Percentiles rank a stretch among this genome's conserved stretches.
These are phyloP conservation scores for Penicillium pulvis DNA, from an alignment of 495 filamentous ascomycete genomes.

Conservation along the genomic window DNA sequence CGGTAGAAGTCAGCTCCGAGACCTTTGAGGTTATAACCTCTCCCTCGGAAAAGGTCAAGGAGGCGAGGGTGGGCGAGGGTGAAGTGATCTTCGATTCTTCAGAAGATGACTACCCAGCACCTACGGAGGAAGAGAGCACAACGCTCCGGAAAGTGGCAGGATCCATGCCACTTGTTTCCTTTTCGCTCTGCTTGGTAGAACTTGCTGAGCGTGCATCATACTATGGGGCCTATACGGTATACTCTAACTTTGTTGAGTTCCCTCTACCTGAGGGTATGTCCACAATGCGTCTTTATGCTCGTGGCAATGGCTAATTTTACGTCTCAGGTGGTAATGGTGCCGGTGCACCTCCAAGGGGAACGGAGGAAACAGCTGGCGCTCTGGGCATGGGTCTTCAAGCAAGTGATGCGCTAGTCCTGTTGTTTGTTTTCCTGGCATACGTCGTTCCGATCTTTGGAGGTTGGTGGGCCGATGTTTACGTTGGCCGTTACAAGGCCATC, in stretches of 20 bases:
- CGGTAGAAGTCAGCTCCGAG: not conserved
- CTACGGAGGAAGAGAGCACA: conserved; percentile 57
- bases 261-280: conserved; percentile 47
- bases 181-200: conserved; percentile 59
- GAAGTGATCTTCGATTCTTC: not conserved
- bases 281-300: not conserved
- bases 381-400: conserved; percentile 59
- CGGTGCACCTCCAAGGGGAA: conserved; percentile 58
- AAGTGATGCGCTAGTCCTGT: conserved; percentile 59
- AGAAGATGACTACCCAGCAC: conserved; percentile 36
- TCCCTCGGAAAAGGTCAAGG: not conserved
- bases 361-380: conserved; percentile 58
- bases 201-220: conserved; percentile 63
- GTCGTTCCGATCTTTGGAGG: conserved; percentile 59
- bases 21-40: not conserved
- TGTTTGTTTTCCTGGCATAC: conserved; percentile 63
- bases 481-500: conserved; percentile 57
- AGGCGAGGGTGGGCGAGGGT: not conserved
- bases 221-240: conserved; percentile 57
- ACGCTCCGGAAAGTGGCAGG: conserved; percentile 61
- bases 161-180: conserved; percentile 47
- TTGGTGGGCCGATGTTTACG: conserved; percentile 59
- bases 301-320: not conserved
- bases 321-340: conserved; percentile 57
- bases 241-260: conserved; percentile 60